Evolutionary conservation across 2,329 filamentous ascomycete genomes (phyloP), one percentile per base, ranked within the genome.

Genomic region (Tolypocladium endophyticum): DNA sequence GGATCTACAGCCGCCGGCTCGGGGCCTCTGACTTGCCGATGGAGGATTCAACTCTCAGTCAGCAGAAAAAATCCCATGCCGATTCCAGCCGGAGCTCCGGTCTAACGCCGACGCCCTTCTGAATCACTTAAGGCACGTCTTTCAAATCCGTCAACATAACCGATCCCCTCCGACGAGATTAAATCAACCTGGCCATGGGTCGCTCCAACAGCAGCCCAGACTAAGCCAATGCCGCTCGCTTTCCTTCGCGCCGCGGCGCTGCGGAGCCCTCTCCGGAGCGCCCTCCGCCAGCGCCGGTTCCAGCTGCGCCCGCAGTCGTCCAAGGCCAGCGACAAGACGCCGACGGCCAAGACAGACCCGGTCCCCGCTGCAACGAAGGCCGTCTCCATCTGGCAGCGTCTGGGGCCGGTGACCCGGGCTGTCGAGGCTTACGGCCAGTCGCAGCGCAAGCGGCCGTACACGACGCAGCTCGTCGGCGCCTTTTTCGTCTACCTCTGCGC

Each of bases 401-500:
- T 87, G 2, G 83, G 83, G 0, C 83, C 83, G 3, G 60, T 87
- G 59, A 84, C 83, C 3, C 74, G 75, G 39, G 74, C 76, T 0
- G 79, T 79, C 25, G 72, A 79, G 63, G 80, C 80, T 0, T 96
- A 94, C 70, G 86, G 82, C 20, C 81, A 86, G 28, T 83, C 86
- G 55, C 91, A 96, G 74, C 77, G 83, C 57, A 81, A 82, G 56
- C 79, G 87, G 56, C 92, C 93, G 0, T 89, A 90, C 69, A 75
- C 81, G n/a, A 95, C 90, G 12, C 92, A 97, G 76, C 72, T 96
- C 62, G 79, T 81, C 64, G 91, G 84, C 66, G 86, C 88, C 50
- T 73, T 96, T 54, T 79, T 90, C 45, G 90, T 96, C 61, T 96
- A 92, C 70, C 79, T 92, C 45, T 81, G 84, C 56, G 90, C 88